Base-by-base conservation (phyloP, 306 rosid genomes). In the Canavalia gladiata region DNA sequence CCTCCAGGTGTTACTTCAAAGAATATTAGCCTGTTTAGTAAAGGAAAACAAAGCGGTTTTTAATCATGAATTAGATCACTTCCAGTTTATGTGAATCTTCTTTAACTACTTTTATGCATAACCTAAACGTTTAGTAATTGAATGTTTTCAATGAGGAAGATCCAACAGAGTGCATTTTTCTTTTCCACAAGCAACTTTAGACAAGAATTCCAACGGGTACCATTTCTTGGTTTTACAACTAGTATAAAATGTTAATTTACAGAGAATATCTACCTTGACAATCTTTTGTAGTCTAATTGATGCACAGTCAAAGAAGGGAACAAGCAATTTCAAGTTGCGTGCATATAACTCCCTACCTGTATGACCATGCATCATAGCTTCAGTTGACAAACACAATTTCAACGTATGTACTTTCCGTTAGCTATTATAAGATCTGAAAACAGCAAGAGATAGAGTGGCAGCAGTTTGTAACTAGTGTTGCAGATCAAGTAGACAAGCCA, bases 261-360 rank as follows among this genome's bases (percentile, higher is more conserved):
- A 30, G 33, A 45, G 79, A 50, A 39, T 35, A 56, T 65, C 60
- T 86, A 94, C 98, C 98, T 95, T 91, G 50, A 83, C 87, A 57
- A 95, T 92, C 57, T 82, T 89, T 83, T 88, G 84, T 57, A 92
- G 87, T 74, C 78, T 76, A 81, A 95, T 88, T 29, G 98, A 92
- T 0, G 98, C 94, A 63, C 58, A 30, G 62, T 90, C 97, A 74
- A 95, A 89, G 90, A 92, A 95, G 77, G 97, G 98, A 84, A 92
- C 97, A 41, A 92, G 97, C 94, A 95, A 88, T 89, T 95, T 95
- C 92, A 95, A 83, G 95, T 95, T 95, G 86, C 89, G 90, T 6
- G 88, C 90, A 81, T 95, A 91, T 86, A 92, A 85, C 68, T 91
- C 97, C 89, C 74, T 95, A 66, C 98, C 98, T 92, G 88, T 68